phyloP scores from a whole-genome alignment of 73 alveolate species.

The Paramecium octaurelia region DNA sequence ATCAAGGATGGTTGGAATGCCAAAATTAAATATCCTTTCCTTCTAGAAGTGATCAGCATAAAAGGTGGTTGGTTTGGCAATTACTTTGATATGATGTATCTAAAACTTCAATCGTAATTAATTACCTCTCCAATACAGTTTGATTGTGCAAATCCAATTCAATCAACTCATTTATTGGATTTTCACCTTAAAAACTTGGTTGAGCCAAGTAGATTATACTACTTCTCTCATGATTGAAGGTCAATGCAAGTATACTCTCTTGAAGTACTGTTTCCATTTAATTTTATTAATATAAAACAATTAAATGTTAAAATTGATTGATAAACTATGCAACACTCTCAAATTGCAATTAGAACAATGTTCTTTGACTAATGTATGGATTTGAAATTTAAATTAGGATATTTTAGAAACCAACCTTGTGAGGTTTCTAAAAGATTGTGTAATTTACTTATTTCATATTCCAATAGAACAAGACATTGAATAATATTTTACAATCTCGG shows the following conservation, averaged over 20 bases:
- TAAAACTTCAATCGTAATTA: background rate
- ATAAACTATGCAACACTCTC: background rate
- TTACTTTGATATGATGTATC: background rate
- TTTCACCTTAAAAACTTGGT: background rate
- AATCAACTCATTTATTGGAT: constrained; percentile 2
- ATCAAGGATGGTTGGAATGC: constrained; percentile 13
- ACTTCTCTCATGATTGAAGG: constrained; percentile 38
- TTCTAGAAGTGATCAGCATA: background rate
- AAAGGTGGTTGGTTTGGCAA: background rate
- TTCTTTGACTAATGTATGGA: background rate
- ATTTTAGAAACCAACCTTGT: background rate
- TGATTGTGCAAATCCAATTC: constrained; percentile 25
- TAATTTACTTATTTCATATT: background rate
- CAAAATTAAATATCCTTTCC: constrained; percentile 4
- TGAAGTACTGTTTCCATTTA: background rate
- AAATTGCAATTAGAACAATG: background rate
- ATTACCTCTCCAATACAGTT: background rate
- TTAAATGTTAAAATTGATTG: background rate
- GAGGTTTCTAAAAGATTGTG: background rate
- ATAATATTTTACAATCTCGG: background rate
- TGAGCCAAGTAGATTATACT: background rate
- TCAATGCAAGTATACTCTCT: background rate
- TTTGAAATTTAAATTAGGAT: background rate
- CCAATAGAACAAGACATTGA: background rate
- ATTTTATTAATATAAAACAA: background rate